Evolutionary conservation across 495 filamentous ascomycete genomes (phyloP), one percentile per base, ranked within the genome.

Genomic region (Neurospora sp.): DNA sequence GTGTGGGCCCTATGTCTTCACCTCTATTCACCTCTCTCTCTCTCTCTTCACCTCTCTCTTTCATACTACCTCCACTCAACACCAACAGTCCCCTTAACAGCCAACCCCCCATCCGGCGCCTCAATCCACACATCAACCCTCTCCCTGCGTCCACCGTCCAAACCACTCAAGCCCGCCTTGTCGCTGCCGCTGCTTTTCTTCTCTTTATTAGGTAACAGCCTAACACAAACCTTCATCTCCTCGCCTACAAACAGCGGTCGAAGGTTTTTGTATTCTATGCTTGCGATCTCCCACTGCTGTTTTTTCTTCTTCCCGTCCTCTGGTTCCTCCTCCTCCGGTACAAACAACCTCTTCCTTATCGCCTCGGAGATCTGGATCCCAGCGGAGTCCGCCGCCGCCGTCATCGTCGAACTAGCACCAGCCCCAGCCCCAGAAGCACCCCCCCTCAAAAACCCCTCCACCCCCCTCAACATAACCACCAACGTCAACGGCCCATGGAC

Each of bases 401-500:
- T 27, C 35, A 37, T 37, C 35, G 10, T 37, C 27, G 46, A 14
- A 27, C 10, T 20, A 59, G 10, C 20, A 27, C 48, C 20, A 27
- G 20, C 20, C 10, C 20, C n/a, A 12, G 7, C n/a, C 4, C 9
- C 20, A 53, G 27, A 41, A 12, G 39, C 3, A 5, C 11, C 1
- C 11, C 8, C 12, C 5, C 12, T 65, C 53, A 73, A 18, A 11
- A 59, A 59, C 9, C 35, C 76, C 41, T 85, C 80, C 18, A 97
- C 77, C 18, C 89, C 83, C 22, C 88, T 85, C 41, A 97, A 80
- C 81, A 98, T 88, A 12, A 98, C 79, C 2, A 89, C 89, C 48
- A 95, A 82, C n/a, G 88, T 88, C 75, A 98, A 83, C 0, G 95
- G 95, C 0, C 95, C 95, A 77, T 98, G 95, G 39, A 97, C 91